Evolutionary conservation across 371 early-diverging fungal genomes (phyloP).

Genomic region (Smittium culicis): DNA sequence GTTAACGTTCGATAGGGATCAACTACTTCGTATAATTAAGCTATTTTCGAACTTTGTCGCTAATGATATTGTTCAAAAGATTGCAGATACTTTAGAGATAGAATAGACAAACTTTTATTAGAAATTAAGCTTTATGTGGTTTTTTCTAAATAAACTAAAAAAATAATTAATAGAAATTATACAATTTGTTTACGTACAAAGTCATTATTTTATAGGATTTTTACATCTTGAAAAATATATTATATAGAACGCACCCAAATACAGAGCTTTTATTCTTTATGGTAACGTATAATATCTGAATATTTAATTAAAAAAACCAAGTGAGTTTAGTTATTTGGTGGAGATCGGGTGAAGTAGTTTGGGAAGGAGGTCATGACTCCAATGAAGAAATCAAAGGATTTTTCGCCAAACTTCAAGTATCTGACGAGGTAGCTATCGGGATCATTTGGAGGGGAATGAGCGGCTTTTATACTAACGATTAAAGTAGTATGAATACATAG

Average conservation of each 20-base stretch:
- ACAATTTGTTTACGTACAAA: too few relatives aligned
- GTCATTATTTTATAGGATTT: too few relatives aligned
- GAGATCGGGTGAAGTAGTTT: not conserved
- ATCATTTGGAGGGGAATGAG: too few relatives aligned
- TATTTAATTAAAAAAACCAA: not conserved
- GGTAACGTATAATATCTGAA: not conserved
- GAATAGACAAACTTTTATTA: not conserved
- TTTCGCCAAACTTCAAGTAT: slow-evolving; percentile 5
- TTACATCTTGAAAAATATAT: too few relatives aligned
- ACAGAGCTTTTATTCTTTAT: not conserved
- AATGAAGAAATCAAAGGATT: slow-evolving; percentile 7
- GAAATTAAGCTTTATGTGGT: too few relatives aligned
- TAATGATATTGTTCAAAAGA: not conserved
- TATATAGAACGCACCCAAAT: too few relatives aligned
- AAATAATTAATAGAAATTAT: too few relatives aligned
- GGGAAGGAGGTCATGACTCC: slow-evolving; percentile 7
- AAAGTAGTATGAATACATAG: too few relatives aligned
- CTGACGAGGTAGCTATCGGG: not conserved
- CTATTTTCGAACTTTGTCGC: not conserved
- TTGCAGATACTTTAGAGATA: slow-evolving; percentile 1
- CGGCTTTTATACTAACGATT: too few relatives aligned
- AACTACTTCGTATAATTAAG: not conserved
- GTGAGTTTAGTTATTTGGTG: not conserved
- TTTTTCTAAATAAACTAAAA: too few relatives aligned
- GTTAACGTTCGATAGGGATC: not conserved